Evolutionary conservation across 441 rosid species (phyloP).

Genomic region (Aquilaria agallochum): DNA sequence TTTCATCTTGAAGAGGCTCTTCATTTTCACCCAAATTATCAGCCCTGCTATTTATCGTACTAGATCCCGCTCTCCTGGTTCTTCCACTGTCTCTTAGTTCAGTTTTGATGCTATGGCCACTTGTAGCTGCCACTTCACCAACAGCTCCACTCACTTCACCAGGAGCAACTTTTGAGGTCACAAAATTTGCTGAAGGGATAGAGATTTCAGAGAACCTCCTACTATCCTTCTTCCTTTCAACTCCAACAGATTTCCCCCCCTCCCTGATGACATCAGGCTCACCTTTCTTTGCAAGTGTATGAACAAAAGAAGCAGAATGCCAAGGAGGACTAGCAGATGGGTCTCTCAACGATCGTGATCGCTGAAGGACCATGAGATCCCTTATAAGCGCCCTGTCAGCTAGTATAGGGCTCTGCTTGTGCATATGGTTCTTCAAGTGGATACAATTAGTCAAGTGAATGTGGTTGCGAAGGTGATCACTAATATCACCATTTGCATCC

Average conservation of each 20-base stretch:
- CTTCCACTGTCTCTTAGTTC: constrained; percentile 55
- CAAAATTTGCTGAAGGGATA: constrained; percentile 49
- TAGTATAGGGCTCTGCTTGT: constrained; percentile 84
- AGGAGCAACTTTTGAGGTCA: constrained; percentile 61
- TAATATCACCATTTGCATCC: constrained; percentile 88
- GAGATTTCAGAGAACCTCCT: constrained; percentile 71
- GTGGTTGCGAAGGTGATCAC: constrained; percentile 95
- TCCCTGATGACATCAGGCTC: constrained; percentile 40
- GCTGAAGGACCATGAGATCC: constrained; percentile 89
- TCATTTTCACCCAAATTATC: constrained; percentile 32
- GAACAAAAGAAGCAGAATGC: constrained; percentile 80
- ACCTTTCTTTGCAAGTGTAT: constrained; percentile 69
- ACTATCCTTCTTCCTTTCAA: constrained; percentile 45
- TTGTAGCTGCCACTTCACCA: constrained; percentile 33
- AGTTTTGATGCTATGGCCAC: constrained; percentile 49
- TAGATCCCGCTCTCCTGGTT: constrained; percentile 61
- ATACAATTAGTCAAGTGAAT: constrained; percentile 94
- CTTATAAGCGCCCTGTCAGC: constrained; percentile 77
- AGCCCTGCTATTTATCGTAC: constrained; percentile 46
- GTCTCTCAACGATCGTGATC: constrained; percentile 90
- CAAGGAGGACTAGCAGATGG: constrained; percentile 95
- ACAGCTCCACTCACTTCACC: constrained; percentile 27
- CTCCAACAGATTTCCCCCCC: constrained; percentile 64
- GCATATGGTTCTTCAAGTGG: constrained; percentile 98
- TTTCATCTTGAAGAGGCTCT: constrained; percentile 30